Base-by-base conservation (phyloP, 2,329 filamentous ascomycete species). In the Calonectria pauciramosa region DNA sequence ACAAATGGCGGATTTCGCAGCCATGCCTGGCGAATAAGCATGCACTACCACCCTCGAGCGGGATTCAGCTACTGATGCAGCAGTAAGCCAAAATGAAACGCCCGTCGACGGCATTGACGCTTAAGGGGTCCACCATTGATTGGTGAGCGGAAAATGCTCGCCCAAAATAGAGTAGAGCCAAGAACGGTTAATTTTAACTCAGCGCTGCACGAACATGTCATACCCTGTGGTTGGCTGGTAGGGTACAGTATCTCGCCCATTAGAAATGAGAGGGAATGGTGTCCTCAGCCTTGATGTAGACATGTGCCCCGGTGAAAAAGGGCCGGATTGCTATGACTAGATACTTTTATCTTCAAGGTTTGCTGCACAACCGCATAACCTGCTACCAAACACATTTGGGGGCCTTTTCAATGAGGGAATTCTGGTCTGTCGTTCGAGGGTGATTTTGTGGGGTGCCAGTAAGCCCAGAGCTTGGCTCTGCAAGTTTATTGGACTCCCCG, bases 21-120 rank as follows among this genome's bases (percentile, higher is more conserved):
- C 10, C 16, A 14, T 34, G 30, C 34, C 28, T 26, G 23, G 5
- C 56, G 14, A 28, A 28, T 63, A 26, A 41, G 23, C 23, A 28
- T 23, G 14, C 14, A 10, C 9, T 41, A 23, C 4, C 2, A 10
- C 8, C 34, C 18, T 26, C 56, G 16, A 28, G 10, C n/a, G 34
- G 26, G 16, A 41, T 38, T 36, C 56, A 28, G 26, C 56, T 63
- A 41, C 16, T 38, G 14, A 26, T 63, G 56, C 38, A 63, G 30
- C 56, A 28, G 56, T 63, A 63, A 63, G 56, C 56, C 56, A 41
- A 59, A 60, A 41, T 63, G 36, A 63, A 63, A 63, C 56, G 23
- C 10, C 36, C 38, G 36, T 23, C 23, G 8, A n/a, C 6, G 14
- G 14, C 20, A 60, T 60, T 9, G 18, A 41, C 41, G 36, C 34